A percentile compares a stretch with the other conserved stretches of the same genome.
Evolutionary conservation across 768 basidiomycete species (phyloP).

Genomic region (Xerocomellus intermedius): DNA sequence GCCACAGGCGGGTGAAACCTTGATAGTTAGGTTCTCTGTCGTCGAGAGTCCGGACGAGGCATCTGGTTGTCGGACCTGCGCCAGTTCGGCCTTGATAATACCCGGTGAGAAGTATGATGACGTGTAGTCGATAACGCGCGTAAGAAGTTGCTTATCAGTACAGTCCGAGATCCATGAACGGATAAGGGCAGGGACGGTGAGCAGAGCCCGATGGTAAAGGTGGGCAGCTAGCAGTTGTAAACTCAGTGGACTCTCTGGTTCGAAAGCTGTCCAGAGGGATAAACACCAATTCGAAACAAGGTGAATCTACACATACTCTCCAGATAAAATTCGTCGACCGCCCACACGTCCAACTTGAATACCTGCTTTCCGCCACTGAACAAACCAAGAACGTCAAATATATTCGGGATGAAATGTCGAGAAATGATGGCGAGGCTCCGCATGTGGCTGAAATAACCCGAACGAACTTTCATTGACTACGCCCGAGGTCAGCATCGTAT

Average conservation of each 20-base stretch:
- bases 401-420: slow-evolving; percentile 63
- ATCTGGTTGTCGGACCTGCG: slow-evolving; percentile 59
- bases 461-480: slow-evolving; percentile 85
- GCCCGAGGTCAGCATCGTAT: background rate
- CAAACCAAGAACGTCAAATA: slow-evolving; percentile 66
- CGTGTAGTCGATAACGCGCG: slow-evolving; percentile 73
- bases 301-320: slow-evolving; percentile 49
- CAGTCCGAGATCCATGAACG: slow-evolving; percentile 83
- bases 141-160: slow-evolving; percentile 86
- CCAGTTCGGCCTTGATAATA: slow-evolving; percentile 81
- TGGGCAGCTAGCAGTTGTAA: slow-evolving; percentile 77
- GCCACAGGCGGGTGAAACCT: slow-evolving; percentile 65
- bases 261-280: slow-evolving; percentile 46
- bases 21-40: slow-evolving; percentile 80
- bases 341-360: slow-evolving; percentile 84
- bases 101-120: slow-evolving; percentile 85
- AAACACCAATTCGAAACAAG: background rate
- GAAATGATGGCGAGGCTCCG: slow-evolving; percentile 65
- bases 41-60: slow-evolving; percentile 48
- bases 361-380: slow-evolving; percentile 62
- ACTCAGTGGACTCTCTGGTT: slow-evolving; percentile 49
- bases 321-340: slow-evolving; percentile 78
- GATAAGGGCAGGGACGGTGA: slow-evolving; percentile 81
- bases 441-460: slow-evolving; percentile 84
- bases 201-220: slow-evolving; percentile 83